Evolutionary conservation across 768 basidiomycete genomes (phyloP).

Genomic region (Tremella yokohamensis): DNA sequence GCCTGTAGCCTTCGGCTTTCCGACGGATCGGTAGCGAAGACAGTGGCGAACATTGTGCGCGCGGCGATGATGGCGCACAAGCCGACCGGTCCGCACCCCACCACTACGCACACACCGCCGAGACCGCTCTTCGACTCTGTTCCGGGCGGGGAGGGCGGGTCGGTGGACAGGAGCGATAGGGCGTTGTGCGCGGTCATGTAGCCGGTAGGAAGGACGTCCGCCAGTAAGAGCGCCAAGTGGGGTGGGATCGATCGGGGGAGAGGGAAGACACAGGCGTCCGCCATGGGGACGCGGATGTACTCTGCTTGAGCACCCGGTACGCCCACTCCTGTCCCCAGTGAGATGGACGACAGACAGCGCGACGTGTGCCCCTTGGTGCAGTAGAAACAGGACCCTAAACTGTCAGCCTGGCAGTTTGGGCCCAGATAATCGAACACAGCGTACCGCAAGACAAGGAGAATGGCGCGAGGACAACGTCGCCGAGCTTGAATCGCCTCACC

Average conservation of each 20-base stretch:
- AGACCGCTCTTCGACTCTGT: slow-evolving; percentile 2
- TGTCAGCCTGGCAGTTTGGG: neutral
- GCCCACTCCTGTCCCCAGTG: slow-evolving; percentile 34
- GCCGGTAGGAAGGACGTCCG: slow-evolving; percentile 50
- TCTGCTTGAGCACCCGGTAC: slow-evolving; percentile 45
- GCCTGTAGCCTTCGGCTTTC: slow-evolving; percentile 33
- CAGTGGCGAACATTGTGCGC: slow-evolving; percentile 41
- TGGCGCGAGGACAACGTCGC: slow-evolving; percentile 50
- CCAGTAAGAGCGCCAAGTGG: slow-evolving; percentile 38
- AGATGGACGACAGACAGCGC: slow-evolving; percentile 29
- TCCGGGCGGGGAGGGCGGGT: slow-evolving; percentile 12
- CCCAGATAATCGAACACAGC: slow-evolving; percentile 5
- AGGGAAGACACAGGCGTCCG: slow-evolving; percentile 34
- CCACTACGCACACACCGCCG: slow-evolving; percentile 42
- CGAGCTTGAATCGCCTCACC: slow-evolving; percentile 46
- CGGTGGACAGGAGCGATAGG: slow-evolving; percentile 28
- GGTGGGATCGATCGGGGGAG: slow-evolving; percentile 31
- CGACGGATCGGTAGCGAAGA: slow-evolving; percentile 40
- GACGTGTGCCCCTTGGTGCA: slow-evolving; percentile 37
- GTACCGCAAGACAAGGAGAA: slow-evolving; percentile 44
- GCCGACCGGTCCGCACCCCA: slow-evolving; percentile 52
- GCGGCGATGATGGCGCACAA: slow-evolving; percentile 51
- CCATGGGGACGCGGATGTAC: slow-evolving; percentile 41
- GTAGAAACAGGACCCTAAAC: slow-evolving; percentile 41
- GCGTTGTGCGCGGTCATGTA: slow-evolving; percentile 45